These are phyloP conservation scores for Pichia cephalocereana DNA, from an alignment of 805 yeast genomes.

Conservation along the genomic window DNA sequence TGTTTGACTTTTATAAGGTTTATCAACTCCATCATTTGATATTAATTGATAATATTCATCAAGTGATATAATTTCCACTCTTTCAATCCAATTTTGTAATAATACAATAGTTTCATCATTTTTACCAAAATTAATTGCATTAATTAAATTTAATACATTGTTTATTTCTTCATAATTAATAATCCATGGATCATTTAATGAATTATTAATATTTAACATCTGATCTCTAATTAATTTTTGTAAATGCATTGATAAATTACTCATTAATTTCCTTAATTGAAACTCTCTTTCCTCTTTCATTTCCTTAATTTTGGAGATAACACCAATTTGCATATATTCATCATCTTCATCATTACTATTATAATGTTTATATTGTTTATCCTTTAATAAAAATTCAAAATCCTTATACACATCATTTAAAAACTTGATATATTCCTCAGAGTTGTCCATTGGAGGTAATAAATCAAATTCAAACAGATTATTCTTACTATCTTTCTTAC, in stretches of 20 bases:
- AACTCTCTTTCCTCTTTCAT: constrained; percentile 28
- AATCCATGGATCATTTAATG: constrained; percentile 14
- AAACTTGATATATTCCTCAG: constrained; percentile 36
- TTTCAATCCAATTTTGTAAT: constrained; percentile 55
- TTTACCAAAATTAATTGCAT: constrained; percentile 40
- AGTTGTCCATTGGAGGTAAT: constrained; percentile 29
- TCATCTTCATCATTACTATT: constrained; percentile 9
- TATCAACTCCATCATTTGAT: constrained; percentile 27
- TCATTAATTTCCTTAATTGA: constrained; percentile 22
- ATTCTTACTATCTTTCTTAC: constrained; percentile 23
- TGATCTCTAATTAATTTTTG: constrained; percentile 23
- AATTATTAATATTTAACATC: constrained; percentile 13
- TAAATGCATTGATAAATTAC: constrained; percentile 22
- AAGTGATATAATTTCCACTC: constrained; percentile 60
- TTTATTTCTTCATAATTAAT: constrained; percentile 32
- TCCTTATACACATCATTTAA: constrained; percentile 42
- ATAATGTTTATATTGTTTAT: constrained; percentile 30
- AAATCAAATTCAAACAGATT: constrained; percentile 33
- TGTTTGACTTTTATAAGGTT: constrained; percentile 38
- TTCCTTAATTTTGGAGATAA: constrained; percentile 26
- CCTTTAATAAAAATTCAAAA: constrained; percentile 41
- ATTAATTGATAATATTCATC: constrained; percentile 39
- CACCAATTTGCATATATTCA: constrained; percentile 24
- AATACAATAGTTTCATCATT: constrained; percentile 33
- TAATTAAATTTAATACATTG: constrained; percentile 49